phyloP scores from a whole-genome alignment of 306 rosid genomes.

The Acacia confusa region DNA sequence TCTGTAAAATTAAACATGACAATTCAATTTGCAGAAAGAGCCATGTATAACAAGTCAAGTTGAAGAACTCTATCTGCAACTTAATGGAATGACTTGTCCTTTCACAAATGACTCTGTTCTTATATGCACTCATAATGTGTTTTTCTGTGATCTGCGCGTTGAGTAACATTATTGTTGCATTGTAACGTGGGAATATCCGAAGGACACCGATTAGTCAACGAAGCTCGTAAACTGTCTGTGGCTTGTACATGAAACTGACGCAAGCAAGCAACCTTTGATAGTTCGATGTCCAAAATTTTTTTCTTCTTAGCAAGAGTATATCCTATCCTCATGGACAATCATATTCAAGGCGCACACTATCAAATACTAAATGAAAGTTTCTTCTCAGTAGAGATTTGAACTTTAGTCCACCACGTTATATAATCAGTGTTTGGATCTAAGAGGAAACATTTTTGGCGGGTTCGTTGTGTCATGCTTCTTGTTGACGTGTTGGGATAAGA shows the following conservation, averaged over 20 bases:
- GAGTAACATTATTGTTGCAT: background rate
- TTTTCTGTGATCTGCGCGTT: background rate
- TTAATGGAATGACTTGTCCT: background rate
- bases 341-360: too few relatives aligned
- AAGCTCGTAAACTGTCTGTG: background rate
- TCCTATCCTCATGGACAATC: accelerated
- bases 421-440: background rate
- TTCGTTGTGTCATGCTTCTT: background rate
- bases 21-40: background rate
- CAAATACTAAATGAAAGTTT: accelerated
- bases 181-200: background rate
- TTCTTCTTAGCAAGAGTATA: accelerated
- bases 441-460: background rate
- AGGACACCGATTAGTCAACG: background rate
- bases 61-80: background rate
- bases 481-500: background rate
- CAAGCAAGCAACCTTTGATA: background rate
- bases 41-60: background rate
- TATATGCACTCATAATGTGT: background rate
- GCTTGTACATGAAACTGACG: background rate
- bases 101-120: background rate
- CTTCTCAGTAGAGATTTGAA: too few relatives aligned
- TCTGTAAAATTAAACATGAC: background rate
- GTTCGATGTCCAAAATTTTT: too few relatives aligned
- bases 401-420: too few relatives aligned